Evolutionary conservation across 1,139 yeast species (phyloP).

Genomic region (Magnusiomyces clavatus): DNA sequence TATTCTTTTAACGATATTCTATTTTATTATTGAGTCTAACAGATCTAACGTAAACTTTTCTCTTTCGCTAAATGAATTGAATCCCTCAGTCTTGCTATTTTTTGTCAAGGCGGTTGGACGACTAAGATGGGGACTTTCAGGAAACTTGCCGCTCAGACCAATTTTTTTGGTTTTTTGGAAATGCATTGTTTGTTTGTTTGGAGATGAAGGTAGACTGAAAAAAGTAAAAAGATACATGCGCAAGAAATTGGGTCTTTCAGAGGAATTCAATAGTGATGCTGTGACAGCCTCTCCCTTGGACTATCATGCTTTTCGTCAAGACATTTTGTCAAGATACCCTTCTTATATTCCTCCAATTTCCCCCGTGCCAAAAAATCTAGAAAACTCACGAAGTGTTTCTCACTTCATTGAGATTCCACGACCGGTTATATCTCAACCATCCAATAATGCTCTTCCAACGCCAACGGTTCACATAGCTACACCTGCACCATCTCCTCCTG

Average conservation of each 20-base stretch:
- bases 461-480: constrained; percentile 75
- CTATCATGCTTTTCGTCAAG: constrained; percentile 71
- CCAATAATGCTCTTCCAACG: constrained; percentile 49
- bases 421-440: constrained; percentile 46
- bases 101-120: constrained; percentile 50
- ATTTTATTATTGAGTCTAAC: constrained; percentile 38
- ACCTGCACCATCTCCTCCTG: constrained; percentile 80
- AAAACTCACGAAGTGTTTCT: constrained; percentile 38
- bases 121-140: constrained; percentile 50
- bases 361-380: constrained; percentile 39
- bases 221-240: constrained; percentile 46
- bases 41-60: constrained; percentile 25
- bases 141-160: constrained; percentile 38
- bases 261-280: constrained; percentile 19
- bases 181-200: constrained; percentile 56
- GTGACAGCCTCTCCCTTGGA: constrained; percentile 67
- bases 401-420: constrained; percentile 48
- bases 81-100: constrained; percentile 36
- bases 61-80: constrained; percentile 26
- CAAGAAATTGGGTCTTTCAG: constrained; percentile 38
- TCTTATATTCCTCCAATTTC: constrained; percentile 46
- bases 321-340: constrained; percentile 68
- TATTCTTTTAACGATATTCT: constrained; percentile 46
- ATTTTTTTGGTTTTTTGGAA: constrained; percentile 49
- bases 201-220: constrained; percentile 41